Evolutionary conservation across 2,329 filamentous ascomycete genomes (phyloP).

Genomic region (Microcyclospora pomicola): DNA sequence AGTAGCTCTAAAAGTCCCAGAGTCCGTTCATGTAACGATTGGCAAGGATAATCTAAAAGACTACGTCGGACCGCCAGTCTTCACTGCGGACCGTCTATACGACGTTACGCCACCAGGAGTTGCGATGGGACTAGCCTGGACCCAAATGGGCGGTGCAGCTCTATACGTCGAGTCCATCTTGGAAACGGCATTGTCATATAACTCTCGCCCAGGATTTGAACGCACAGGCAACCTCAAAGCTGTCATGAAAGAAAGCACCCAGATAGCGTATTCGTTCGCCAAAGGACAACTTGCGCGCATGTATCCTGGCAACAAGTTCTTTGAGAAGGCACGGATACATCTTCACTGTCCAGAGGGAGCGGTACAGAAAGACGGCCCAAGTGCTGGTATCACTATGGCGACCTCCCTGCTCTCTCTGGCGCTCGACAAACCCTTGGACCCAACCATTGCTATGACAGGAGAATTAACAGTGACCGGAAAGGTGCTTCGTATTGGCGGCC

Average conservation of each 20-base stretch:
- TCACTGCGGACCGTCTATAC: slow-evolving; percentile 90
- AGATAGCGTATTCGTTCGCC: slow-evolving; percentile 90
- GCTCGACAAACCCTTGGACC: slow-evolving; percentile 61
- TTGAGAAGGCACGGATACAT: slow-evolving; percentile 89
- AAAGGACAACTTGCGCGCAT: slow-evolving; percentile 75
- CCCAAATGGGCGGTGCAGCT: slow-evolving; percentile 87
- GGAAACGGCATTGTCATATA: slow-evolving; percentile 61
- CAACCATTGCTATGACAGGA: slow-evolving; percentile 92
- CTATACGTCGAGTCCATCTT: slow-evolving; percentile 96
- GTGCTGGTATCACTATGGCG: slow-evolving; percentile 95
- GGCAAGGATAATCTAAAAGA: slow-evolving; percentile 84
- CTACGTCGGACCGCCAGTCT: slow-evolving; percentile 90
- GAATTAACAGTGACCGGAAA: slow-evolving; percentile 95
- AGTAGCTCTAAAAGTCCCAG: slow-evolving; percentile 67
- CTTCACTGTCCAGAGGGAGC: slow-evolving; percentile 94
- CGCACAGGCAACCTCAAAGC: slow-evolving; percentile 89
- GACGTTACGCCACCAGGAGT: slow-evolving; percentile 88
- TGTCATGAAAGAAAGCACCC: slow-evolving; percentile 96
- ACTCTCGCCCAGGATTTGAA: slow-evolving; percentile 66
- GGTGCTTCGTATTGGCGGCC: slow-evolving; percentile 81
- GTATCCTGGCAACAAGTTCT: slow-evolving; percentile 86
- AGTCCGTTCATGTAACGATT: slow-evolving; percentile 74
- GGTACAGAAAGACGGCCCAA: slow-evolving; percentile 72
- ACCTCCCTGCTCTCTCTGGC: slow-evolving; percentile 78
- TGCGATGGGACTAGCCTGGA: slow-evolving; percentile 97